phyloP scores from a whole-genome alignment of 352 stramenopile species.

The Pythium aphanidermatum region DNA sequence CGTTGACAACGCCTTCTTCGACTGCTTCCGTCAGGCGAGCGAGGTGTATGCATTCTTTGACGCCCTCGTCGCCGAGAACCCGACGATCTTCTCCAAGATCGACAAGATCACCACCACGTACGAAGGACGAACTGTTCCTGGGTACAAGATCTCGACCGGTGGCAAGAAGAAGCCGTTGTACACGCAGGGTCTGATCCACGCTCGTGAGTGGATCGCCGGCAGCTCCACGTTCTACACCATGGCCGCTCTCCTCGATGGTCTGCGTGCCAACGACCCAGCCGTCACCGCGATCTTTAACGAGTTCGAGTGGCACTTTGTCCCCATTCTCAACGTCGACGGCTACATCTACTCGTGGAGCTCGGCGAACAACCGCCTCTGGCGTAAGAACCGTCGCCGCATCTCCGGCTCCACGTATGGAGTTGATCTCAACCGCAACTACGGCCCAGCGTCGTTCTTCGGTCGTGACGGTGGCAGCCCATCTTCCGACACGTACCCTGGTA shows the following conservation, averaged over 20 bases:
- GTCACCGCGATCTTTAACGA: conserved; percentile 22
- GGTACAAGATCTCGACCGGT: conserved; percentile 30
- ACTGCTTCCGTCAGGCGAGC: conserved; percentile 18
- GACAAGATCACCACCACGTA: conserved; percentile 17
- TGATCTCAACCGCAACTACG: conserved; percentile 33
- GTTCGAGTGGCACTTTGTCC: conserved; percentile 32
- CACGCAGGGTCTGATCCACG: conserved; percentile 26
- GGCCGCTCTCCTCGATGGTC: conserved; percentile 20
- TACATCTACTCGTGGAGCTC: conserved; percentile 17
- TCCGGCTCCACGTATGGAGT: conserved; percentile 13
- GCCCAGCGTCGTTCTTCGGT: conserved; percentile 18
- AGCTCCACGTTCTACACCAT: conserved; percentile 23
- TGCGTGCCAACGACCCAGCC: conserved; percentile 9
- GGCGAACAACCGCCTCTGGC: conserved; percentile 19
- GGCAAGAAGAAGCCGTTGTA: conserved; percentile 17
- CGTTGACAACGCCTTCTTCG: conserved; percentile 20
- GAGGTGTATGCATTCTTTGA: conserved; percentile 18
- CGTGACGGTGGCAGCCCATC: not conserved
- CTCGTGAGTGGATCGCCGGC: conserved; percentile 28
- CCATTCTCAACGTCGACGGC: conserved; percentile 30
- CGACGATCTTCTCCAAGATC: conserved; percentile 24
- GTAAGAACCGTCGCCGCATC: conserved; percentile 26
- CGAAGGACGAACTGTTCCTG: conserved; percentile 18
- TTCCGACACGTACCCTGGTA: conserved; percentile 23
- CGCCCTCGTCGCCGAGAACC: conserved; percentile 20